Conservation (phyloP, 108 stramenopile species). For the Pseudonitzschia delicatissima region DNA sequence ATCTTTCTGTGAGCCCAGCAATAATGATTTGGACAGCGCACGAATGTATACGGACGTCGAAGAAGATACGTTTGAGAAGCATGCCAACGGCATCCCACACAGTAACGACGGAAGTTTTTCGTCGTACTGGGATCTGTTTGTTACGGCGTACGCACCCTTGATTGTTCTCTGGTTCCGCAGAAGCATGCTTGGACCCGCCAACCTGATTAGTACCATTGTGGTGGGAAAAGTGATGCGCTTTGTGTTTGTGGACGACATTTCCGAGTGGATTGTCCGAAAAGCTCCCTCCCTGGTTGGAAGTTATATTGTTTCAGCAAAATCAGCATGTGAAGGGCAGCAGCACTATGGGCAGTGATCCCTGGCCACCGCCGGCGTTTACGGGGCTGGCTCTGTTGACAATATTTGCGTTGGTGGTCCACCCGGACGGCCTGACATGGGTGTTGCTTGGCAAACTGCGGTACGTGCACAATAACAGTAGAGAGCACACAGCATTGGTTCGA, state of each 20-base stretch:
- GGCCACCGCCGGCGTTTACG: constrained; percentile 55
- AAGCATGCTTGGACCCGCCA: constrained; percentile 36
- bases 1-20: too few relatives aligned
- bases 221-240: constrained; percentile 42
- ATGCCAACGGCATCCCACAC: too few relatives aligned
- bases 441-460: constrained; percentile 57
- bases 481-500: too few relatives aligned
- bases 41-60: not conserved
- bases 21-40: too few relatives aligned
- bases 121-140: constrained; percentile 30
- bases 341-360: constrained; percentile 15
- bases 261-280: constrained; percentile 18
- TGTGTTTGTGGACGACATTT: constrained; percentile 22
- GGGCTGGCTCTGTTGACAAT: constrained; percentile 49
- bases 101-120: too few relatives aligned
- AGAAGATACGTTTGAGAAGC: not conserved
- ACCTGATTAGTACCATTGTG: constrained; percentile 37
- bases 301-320: not conserved
- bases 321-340: not conserved
- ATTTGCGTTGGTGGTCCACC: constrained; percentile 64
- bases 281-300: not conserved
- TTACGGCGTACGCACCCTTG: constrained; percentile 39
- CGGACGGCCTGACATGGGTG: constrained; percentile 72
- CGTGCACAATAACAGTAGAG: constrained; percentile 18
- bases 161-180: constrained; percentile 41